Conservation (phyloP, 129 eudicot species). For the Artemisia argyi region DNA sequence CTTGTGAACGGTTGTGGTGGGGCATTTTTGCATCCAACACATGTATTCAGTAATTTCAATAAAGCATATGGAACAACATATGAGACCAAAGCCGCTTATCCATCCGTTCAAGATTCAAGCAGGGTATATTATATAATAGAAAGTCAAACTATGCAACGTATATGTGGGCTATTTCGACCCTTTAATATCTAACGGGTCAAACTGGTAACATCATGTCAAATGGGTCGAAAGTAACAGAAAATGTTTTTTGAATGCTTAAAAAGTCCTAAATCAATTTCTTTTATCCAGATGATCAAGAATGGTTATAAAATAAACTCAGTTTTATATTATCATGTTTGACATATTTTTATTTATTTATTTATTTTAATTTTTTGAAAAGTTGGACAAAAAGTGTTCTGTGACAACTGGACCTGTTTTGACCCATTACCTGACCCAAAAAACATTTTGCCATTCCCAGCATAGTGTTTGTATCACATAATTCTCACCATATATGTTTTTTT, state of each 20-base stretch:
- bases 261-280: no score
- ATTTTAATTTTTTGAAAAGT: no score
- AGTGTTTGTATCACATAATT: background rate
- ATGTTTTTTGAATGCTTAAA: no score
- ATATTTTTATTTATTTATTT: no score
- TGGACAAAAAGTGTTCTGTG: no score
- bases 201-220: no score
- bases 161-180: background rate
- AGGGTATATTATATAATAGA: constrained; percentile 43
- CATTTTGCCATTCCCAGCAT: background rate
- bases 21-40: constrained; percentile 98
- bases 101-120: constrained; percentile 89
- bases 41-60: constrained; percentile 73
- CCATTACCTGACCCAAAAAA: no score
- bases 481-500: background rate
- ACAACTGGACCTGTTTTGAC: no score
- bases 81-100: constrained; percentile 76
- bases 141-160: background rate
- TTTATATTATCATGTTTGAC: no score
- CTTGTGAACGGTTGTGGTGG: constrained; percentile 97
- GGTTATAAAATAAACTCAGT: no score
- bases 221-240: background rate
- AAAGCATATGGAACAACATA: constrained; percentile 55
- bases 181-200: no score
- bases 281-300: no score